Base-by-base conservation (phyloP, 1,284 basidiomycete genomes). In the Heterobasidion occidentale region DNA sequence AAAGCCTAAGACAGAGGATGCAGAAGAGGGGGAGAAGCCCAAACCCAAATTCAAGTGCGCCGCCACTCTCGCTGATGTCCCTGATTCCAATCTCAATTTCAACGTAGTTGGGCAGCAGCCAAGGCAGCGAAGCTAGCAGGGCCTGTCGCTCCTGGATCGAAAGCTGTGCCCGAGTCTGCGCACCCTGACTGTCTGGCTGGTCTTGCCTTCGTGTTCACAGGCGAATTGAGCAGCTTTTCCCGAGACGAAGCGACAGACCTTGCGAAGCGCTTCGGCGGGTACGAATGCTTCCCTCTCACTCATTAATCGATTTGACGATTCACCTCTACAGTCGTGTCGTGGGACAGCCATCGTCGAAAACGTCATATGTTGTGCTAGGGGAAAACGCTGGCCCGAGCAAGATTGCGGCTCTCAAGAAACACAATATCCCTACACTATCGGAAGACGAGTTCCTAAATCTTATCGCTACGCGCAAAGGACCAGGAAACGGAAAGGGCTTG, bases 241-340 rank as follows among this genome's bases (percentile, higher is more conserved):
- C 82, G 96, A 36, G 94, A 98, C 7, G 94, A 98, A 64, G 90
- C 92, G 0, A 67, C 79, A 44, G 92, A 96, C 62, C 73, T 98
- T 2, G 95, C 90, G 0, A 98, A 98, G 71, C 90, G 94, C 6
- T 95, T 88, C 67, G 93, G 94, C 61, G 96, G 86, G 92, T 92
- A 57, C 61, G 90, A 42, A 36, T 9, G 19, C 42, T 9, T n/a
- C n/a, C 11, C 9, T n/a, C 3, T 42, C 38, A 35, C 15, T 51
- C n/a, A 6, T 42, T 17, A 44, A 46, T 2, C 36, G 17, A 14
- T 17, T 49, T 20, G 46, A 48, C 46, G 33, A 17, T 35, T 15
- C 20, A 51, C 33, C 15, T 33, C 36, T 56, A 7, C 64, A 95
- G 93, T 4, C 90, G 90, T 50, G 92, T 98, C 12, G 92, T 92